Percentiles rank a stretch among this genome's conserved stretches.
Evolutionary conservation across 1,284 basidiomycete genomes (phyloP).

Genomic region (Agroathelia rolfsii): DNA sequence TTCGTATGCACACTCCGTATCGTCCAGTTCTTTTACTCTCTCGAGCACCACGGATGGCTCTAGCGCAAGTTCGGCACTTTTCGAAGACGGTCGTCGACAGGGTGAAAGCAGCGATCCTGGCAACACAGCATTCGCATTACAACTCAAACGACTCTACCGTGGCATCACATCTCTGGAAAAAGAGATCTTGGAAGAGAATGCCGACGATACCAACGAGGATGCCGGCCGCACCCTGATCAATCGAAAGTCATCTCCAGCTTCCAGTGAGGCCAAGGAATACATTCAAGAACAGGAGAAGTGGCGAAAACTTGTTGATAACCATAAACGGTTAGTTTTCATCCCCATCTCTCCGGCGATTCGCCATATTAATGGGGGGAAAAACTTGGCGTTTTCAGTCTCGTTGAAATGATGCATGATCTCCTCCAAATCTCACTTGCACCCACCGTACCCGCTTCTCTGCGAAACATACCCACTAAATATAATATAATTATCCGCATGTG

Average conservation of each 20-base stretch:
- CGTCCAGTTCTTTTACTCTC: constrained; percentile 66
- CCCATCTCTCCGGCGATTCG: constrained; percentile 8
- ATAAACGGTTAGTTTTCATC: constrained; percentile 48
- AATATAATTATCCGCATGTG: constrained; percentile 92
- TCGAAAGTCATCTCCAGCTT: constrained; percentile 27
- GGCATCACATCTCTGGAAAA: constrained; percentile 65
- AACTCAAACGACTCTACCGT: constrained; percentile 76
- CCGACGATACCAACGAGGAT: constrained; percentile 37
- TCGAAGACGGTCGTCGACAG: no score
- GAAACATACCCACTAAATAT: constrained; percentile 86
- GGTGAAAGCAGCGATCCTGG: constrained; percentile 42
- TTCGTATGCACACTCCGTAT: constrained; percentile 62
- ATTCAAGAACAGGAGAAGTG: constrained; percentile 59
- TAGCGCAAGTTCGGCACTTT: constrained; percentile 58
- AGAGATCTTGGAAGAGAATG: constrained; percentile 57
- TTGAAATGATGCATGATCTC: constrained; percentile 83
- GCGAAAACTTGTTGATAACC: constrained; percentile 53
- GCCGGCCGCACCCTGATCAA: constrained; percentile 47
- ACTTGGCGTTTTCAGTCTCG: constrained; percentile 63
- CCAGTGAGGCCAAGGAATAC: constrained; percentile 28
- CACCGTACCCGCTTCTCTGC: constrained; percentile 77
- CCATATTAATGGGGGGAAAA: no score
- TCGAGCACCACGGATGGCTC: constrained; percentile 70
- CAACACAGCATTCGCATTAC: constrained; percentile 58
- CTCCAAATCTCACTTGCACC: constrained; percentile 82